Base-by-base conservation (phyloP, 345 rosid species). In the Camelina laxa region DNA sequence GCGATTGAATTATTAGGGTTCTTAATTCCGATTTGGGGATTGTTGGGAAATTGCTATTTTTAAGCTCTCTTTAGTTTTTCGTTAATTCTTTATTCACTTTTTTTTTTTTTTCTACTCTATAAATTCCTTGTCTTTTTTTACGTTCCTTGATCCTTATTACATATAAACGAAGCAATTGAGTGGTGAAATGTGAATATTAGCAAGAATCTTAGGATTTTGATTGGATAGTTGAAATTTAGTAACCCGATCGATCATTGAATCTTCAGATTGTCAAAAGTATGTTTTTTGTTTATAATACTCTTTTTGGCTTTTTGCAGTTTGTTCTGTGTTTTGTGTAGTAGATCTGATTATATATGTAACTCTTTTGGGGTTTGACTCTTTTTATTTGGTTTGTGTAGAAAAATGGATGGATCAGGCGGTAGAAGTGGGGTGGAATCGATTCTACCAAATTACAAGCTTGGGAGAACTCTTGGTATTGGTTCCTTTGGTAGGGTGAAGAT, bases 401-500 rank as follows among this genome's bases (percentile, higher is more conserved):
- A 27, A 70, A 84, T 85, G 88, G 97, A 92, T 72, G 92, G 84
- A 71, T 31, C 87, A 49, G 76, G 81, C 60, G 76, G 59, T 56
- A 82, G 87, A 66, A 83, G 88, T 22, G 85, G 83, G 51, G 87
- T 71, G 50, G 93, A 91, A 62, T 71, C 81, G 73, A 80, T 72
- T 50, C 83, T 89, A 56, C 84, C 80, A 13, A 92, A 90, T 73
- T 95, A 92, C 81, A 90, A 82, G 85, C 88, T 90, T 41, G 94
- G 94, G 33, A 90, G 84, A 81, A 89, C 88, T 65, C 92, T 92
- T 44, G 99, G 99, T 60, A 88, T 92, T 9, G 99, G 99, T 65
- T 81, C 99, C 44, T 95, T 95, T 74, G 89, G 99, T 41, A 87
- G 91, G 85, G 99, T 95, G 66, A 95, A 92, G 84, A 83, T 90